Conservation (phyloP, 169 alveolate species). For the Plasmodium vinckei region DNA sequence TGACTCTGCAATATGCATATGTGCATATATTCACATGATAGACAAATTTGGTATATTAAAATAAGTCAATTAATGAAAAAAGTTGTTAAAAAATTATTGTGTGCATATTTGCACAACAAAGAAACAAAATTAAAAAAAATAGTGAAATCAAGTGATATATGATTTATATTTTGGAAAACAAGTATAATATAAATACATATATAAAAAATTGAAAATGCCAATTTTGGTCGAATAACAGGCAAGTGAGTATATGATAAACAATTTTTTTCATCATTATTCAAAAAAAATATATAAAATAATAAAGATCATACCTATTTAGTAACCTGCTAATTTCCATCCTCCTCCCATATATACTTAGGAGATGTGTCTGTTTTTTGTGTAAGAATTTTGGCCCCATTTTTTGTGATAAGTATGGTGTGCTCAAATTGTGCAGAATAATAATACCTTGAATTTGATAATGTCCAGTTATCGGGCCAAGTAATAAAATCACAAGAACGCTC, state of each 20-base stretch:
- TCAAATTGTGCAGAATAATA: slow-evolving; percentile 82
- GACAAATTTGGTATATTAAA: neutral
- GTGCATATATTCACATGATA: neutral
- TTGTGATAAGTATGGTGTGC: slow-evolving; percentile 81
- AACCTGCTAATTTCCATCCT: neutral
- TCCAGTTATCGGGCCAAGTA: slow-evolving; percentile 90
- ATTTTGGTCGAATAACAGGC: neutral
- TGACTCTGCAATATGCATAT: neutral
- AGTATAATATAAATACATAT: too few relatives aligned
- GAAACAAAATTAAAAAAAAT: neutral
- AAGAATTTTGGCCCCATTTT: slow-evolving; percentile 79
- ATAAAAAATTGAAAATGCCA: too few relatives aligned
- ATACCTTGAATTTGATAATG: slow-evolving; percentile 81
- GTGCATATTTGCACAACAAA: neutral
- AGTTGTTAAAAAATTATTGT: neutral
- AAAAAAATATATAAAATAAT: too few relatives aligned
- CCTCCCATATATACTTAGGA: slow-evolving; percentile 38
- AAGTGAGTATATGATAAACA: neutral
- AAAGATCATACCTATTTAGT: too few relatives aligned
- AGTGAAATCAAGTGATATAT: too few relatives aligned
- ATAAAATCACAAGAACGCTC: slow-evolving; percentile 65
- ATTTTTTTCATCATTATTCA: neutral
- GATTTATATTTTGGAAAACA: too few relatives aligned
- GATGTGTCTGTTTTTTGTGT: slow-evolving; percentile 63
- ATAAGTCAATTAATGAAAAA: neutral